These are phyloP conservation scores for Helianthus annuus DNA, from an alignment of 129 eudicot genomes.

Conservation along the genomic window HanXRQr2.0-SUNRISE NC_035444.2:12058793-12059292, in stretches of 20 bases:
- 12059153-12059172: constrained; percentile 21
- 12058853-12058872: constrained; percentile 71
- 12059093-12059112: constrained; percentile 92
- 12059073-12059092: constrained; percentile 94
- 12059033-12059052: neutral
- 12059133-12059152: constrained; percentile 88
- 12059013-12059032: constrained; percentile 18
- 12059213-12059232: neutral
- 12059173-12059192: constrained; percentile 5
- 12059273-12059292: neutral
- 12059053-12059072: constrained; percentile 43
- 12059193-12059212: neutral
- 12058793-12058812: constrained; percentile 69
- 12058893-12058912: constrained; percentile 70
- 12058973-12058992: neutral
- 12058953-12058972: constrained; percentile 48
- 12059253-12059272: neutral
- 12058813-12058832: constrained; percentile 43
- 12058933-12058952: constrained; percentile 64
- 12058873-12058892: constrained; percentile 73
- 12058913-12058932: constrained; percentile 81
- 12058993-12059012: neutral
- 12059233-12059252: constrained; percentile 9
- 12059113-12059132: constrained; percentile 99
- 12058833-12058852: constrained; percentile 67